Percentiles rank a stretch among this genome's conserved stretches.
Evolutionary conservation across 306 rosid species (phyloP).

Genomic region (Quillaja saponaria): DNA sequence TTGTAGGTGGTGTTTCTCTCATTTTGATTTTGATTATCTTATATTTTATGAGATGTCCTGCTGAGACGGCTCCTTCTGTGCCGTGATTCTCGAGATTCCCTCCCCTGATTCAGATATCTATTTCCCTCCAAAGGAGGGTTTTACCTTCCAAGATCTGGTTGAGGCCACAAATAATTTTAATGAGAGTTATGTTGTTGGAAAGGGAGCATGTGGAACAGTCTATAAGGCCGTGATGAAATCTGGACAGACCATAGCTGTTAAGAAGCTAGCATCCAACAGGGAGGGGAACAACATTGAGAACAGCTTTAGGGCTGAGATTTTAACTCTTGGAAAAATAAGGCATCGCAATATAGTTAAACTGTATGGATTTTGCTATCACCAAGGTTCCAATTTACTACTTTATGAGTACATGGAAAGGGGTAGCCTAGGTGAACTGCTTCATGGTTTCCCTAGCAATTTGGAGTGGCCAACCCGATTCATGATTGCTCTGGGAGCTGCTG

Average conservation of each 20-base stretch:
- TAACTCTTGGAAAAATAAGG: slow-evolving; percentile 88
- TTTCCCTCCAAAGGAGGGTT: slow-evolving; percentile 79
- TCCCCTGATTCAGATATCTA: slow-evolving; percentile 73
- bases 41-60: slow-evolving; percentile 64
- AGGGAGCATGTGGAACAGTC: slow-evolving; percentile 93
- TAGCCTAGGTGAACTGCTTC: slow-evolving; percentile 90
- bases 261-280: slow-evolving; percentile 83
- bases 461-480: slow-evolving; percentile 86
- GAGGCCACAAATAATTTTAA: slow-evolving; percentile 82
- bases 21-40: slow-evolving; percentile 66
- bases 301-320: slow-evolving; percentile 85
- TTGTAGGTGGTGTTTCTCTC: slow-evolving; percentile 87
- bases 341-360: slow-evolving; percentile 93
- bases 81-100: slow-evolving; percentile 51
- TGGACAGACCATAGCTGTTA: slow-evolving; percentile 81
- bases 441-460: slow-evolving; percentile 58
- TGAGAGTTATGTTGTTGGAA: slow-evolving; percentile 75
- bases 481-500: slow-evolving; percentile 97
- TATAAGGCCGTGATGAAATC: slow-evolving; percentile 76
- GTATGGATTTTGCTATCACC: slow-evolving; percentile 83
- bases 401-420: slow-evolving; percentile 94
- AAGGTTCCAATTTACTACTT: slow-evolving; percentile 84
- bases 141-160: slow-evolving; percentile 80
- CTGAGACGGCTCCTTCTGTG: slow-evolving; percentile 43
- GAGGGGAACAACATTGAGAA: slow-evolving; percentile 81